A percentile compares a stretch with the other conserved stretches of the same genome.
These are phyloP conservation scores for Somion occarium DNA, from an alignment of 1,284 basidiomycete genomes.

Conservation along the genomic window DNA sequence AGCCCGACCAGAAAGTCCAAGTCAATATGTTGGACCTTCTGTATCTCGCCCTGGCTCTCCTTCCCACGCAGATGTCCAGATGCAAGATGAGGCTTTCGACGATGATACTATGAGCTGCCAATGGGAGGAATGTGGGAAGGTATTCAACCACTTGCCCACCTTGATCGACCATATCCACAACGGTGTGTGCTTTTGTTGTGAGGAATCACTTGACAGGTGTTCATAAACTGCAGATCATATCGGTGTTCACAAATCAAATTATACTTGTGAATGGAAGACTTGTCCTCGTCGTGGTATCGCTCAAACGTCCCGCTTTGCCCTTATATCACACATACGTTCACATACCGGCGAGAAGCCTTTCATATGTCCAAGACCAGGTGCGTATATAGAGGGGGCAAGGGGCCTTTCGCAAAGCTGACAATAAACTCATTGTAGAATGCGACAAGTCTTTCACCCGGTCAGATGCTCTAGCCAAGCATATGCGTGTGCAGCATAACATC, in stretches of 20 bases:
- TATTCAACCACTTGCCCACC: slow-evolving; percentile 65
- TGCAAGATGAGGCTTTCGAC: slow-evolving; percentile 12
- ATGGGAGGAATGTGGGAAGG: slow-evolving; percentile 74
- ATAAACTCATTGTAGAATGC: slow-evolving; percentile 54
- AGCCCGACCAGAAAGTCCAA: slow-evolving; percentile 2
- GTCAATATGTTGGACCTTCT: slow-evolving; percentile 15
- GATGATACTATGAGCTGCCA: slow-evolving; percentile 47
- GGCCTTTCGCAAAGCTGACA: too few relatives aligned
- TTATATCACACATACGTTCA: slow-evolving; percentile 83
- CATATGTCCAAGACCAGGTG: slow-evolving; percentile 75
- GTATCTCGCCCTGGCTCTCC: slow-evolving; percentile 27
- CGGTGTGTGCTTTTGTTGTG: slow-evolving; percentile 39
- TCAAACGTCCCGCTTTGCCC: slow-evolving; percentile 84
- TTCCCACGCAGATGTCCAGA: slow-evolving; percentile 14
- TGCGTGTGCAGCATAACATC: slow-evolving; percentile 83
- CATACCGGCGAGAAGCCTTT: slow-evolving; percentile 93
- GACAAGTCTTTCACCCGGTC: slow-evolving; percentile 92
- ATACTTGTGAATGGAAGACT: slow-evolving; percentile 85
- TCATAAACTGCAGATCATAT: slow-evolving; percentile 56
- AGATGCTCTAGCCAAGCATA: slow-evolving; percentile 87
- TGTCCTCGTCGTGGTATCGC: slow-evolving; percentile 75
- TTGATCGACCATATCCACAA: slow-evolving; percentile 78
- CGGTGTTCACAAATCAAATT: slow-evolving; percentile 81
- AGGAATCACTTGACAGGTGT: background rate
- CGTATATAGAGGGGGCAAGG: too few relatives aligned